Evolutionary conservation across 106 monocot species (phyloP).

Genomic region (Ottelia alismoides): DNA sequence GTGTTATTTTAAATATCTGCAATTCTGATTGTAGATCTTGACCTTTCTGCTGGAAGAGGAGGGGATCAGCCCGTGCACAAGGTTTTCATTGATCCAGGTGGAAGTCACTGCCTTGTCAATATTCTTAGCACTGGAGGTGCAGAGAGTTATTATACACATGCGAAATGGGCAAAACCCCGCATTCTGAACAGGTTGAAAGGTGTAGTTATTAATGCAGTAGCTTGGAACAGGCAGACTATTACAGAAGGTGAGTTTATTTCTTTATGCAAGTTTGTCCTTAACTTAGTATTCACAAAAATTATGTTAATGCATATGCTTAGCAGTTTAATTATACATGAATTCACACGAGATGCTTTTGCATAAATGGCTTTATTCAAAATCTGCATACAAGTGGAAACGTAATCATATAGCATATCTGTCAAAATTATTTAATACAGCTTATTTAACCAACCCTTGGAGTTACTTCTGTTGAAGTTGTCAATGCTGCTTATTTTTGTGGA

Average conservation of each 20-base stretch:
- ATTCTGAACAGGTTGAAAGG: constrained; percentile 55
- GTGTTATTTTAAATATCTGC: too few relatives aligned
- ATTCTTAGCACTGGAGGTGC: constrained; percentile 41
- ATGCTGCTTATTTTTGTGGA: too few relatives aligned
- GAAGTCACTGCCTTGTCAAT: constrained; percentile 81
- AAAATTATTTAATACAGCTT: too few relatives aligned
- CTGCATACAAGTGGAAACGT: too few relatives aligned
- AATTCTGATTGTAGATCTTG: constrained; percentile 38
- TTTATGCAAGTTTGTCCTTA: not conserved
- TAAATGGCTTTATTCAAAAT: too few relatives aligned
- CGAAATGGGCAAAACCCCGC: constrained; percentile 73
- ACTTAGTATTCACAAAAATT: too few relatives aligned
- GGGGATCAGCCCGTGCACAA: constrained; percentile 74
- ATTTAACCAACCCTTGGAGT: too few relatives aligned
- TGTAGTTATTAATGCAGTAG: constrained; percentile 73
- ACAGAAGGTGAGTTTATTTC: constrained; percentile 47
- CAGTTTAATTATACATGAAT: too few relatives aligned
- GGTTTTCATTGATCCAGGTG: constrained; percentile 81
- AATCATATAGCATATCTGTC: too few relatives aligned
- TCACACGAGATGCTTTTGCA: too few relatives aligned
- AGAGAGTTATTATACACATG: constrained; percentile 86
- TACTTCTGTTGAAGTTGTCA: too few relatives aligned
- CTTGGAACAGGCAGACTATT: constrained; percentile 91
- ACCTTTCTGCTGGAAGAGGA: constrained; percentile 52
- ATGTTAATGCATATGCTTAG: not conserved